These are phyloP conservation scores for Leccinum disarticulatum DNA, from an alignment of 768 basidiomycete genomes.

Conservation along the genomic window DNA sequence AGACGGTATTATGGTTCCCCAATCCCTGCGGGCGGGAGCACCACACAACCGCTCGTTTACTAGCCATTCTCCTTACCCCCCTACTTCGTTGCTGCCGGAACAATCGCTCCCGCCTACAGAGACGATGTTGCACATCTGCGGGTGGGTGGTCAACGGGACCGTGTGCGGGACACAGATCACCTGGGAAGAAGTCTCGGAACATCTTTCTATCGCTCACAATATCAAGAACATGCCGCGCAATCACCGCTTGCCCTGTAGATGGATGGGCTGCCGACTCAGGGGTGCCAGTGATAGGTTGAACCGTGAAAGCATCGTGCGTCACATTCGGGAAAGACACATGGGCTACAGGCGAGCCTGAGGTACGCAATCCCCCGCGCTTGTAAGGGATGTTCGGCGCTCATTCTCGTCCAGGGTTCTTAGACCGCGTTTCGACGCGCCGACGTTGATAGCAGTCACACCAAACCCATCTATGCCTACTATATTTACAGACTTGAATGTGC, in stretches of 20 bases:
- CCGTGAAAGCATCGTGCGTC: constrained; percentile 17
- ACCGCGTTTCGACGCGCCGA: no score
- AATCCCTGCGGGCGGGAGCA: rapidly evolving
- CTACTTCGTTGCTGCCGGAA: not conserved
- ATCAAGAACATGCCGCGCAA: not conserved
- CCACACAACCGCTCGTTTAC: not conserved
- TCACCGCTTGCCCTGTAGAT: not conserved
- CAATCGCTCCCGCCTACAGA: not conserved
- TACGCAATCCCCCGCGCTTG: not conserved
- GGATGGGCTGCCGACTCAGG: constrained; percentile 9
- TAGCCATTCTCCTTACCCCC: not conserved
- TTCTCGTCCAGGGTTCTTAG: no score
- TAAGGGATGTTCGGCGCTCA: not conserved
- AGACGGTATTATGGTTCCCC: not conserved
- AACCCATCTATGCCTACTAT: no score
- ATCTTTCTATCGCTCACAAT: constrained; percentile 10
- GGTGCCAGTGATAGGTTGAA: constrained; percentile 1
- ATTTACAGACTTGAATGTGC: no score
- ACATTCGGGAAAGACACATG: constrained; percentile 18
- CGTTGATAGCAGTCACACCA: no score
- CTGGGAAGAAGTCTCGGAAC: not conserved
- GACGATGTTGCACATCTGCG: not conserved
- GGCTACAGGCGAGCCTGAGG: constrained; percentile 5
- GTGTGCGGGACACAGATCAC: constrained; percentile 5
- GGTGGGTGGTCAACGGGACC: constrained; percentile 5